Conservation (phyloP, 140 eudicot genomes). For the Artemisia princeps region DNA sequence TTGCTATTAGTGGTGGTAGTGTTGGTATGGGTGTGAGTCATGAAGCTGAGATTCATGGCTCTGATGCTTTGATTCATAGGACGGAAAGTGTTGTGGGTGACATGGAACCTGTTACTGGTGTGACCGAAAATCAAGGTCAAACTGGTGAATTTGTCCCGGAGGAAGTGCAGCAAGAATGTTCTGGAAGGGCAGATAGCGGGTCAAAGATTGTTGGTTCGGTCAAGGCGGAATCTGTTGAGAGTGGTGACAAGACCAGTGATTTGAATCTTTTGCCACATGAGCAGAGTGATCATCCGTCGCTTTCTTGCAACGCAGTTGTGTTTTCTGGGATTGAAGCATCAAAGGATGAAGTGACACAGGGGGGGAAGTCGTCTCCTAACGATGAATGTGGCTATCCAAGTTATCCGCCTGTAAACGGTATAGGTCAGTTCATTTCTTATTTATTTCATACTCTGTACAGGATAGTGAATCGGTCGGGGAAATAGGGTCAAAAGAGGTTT, state of each 20-base stretch:
- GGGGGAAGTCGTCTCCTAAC: slow-evolving; percentile 46
- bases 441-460: background rate
- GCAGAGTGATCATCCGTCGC: slow-evolving; percentile 61
- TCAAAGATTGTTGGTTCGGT: slow-evolving; percentile 71
- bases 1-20: slow-evolving; percentile 87
- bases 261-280: slow-evolving; percentile 43
- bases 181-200: slow-evolving; percentile 79
- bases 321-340: slow-evolving; percentile 70
- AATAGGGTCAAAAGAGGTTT: no score
- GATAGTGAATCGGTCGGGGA: background rate
- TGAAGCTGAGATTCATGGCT: slow-evolving; percentile 94
- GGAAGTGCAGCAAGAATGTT: slow-evolving; percentile 46
- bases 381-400: slow-evolving; percentile 58
- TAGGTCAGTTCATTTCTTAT: slow-evolving; percentile 28
- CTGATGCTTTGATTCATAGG: slow-evolving; percentile 56
- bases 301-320: slow-evolving; percentile 82
- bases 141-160: slow-evolving; percentile 78
- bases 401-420: slow-evolving; percentile 41
- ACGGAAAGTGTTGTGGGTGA: slow-evolving; percentile 80
- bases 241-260: slow-evolving; percentile 80
- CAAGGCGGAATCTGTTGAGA: slow-evolving; percentile 75
- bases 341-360: slow-evolving; percentile 81
- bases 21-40: slow-evolving; percentile 96
- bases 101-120: slow-evolving; percentile 67
- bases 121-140: slow-evolving; percentile 82